These are phyloP conservation scores for Aegilops speltoides DNA, from an alignment of 176 grass and related monocot genomes.

Conservation along the genomic window DNA sequence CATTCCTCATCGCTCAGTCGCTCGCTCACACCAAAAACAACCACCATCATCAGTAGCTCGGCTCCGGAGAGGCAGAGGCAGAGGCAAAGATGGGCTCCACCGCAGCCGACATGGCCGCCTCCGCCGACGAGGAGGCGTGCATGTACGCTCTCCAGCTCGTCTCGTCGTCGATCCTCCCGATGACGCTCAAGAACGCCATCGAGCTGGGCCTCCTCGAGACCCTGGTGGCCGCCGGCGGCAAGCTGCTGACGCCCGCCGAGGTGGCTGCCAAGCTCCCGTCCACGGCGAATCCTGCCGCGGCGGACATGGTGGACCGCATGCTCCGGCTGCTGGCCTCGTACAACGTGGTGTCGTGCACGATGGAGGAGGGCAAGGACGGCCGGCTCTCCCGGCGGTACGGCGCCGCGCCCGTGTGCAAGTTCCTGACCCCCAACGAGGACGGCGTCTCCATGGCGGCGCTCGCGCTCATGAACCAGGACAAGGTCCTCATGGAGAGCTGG, in stretches of 20 bases:
- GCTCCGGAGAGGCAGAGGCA: background rate
- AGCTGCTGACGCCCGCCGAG: slow-evolving; percentile 48
- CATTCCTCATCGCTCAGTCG: background rate
- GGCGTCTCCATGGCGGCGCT: slow-evolving; percentile 93
- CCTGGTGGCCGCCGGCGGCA: slow-evolving; percentile 34
- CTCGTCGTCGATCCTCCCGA: slow-evolving; percentile 83
- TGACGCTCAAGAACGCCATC: slow-evolving; percentile 94
- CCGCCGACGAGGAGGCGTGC: slow-evolving; percentile 86
- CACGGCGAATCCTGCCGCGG: slow-evolving; percentile 36
- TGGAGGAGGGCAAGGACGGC: slow-evolving; percentile 51
- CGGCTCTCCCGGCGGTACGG: slow-evolving; percentile 40
- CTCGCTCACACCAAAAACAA: background rate
- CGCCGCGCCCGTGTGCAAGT: slow-evolving; percentile 67
- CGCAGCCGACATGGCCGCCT: slow-evolving; percentile 24
- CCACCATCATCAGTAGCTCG: background rate
- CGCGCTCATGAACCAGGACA: slow-evolving; percentile 90
- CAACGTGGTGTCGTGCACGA: slow-evolving; percentile 52
- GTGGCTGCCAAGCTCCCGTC: slow-evolving; percentile 59
- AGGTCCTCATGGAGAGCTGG: slow-evolving; percentile 99
- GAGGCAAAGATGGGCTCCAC: slow-evolving; percentile 51
- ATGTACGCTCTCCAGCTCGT: slow-evolving; percentile 79
- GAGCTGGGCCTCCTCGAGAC: slow-evolving; percentile 82
- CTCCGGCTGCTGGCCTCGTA: slow-evolving; percentile 78
- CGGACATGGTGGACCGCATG: slow-evolving; percentile 89
- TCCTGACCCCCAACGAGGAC: slow-evolving; percentile 82